A percentile compares a stretch with the other conserved stretches of the same genome.
Evolutionary conservation across 2,329 filamentous ascomycete species (phyloP).

Genomic region (Cordyceps cateniannulata): DNA sequence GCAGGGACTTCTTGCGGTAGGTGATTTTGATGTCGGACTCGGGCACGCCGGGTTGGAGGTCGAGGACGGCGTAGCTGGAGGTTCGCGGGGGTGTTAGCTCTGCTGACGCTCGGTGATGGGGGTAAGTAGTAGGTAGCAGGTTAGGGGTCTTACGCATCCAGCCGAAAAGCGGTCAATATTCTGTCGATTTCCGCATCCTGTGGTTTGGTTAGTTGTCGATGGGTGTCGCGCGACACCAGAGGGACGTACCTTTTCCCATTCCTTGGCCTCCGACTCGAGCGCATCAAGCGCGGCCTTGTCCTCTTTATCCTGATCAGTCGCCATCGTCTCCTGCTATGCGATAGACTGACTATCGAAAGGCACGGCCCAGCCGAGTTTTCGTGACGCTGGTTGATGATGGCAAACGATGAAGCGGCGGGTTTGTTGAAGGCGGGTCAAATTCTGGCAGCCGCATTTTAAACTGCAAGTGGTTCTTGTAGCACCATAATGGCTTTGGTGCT

Average conservation of each 20-base stretch:
- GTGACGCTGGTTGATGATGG: not conserved
- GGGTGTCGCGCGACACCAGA: not conserved
- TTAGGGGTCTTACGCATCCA: conserved; percentile 46
- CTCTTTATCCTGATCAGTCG: conserved; percentile 36
- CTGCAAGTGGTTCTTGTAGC: not conserved
- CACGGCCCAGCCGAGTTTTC: not conserved
- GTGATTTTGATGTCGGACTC: conserved; percentile 92
- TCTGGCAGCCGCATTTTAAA: not conserved
- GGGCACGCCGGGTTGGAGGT: conserved; percentile 88
- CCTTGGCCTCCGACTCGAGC: conserved; percentile 78
- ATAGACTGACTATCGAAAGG: conserved; percentile 6
- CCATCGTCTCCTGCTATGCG: conserved; percentile 26
- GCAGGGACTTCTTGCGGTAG: conserved; percentile 96
- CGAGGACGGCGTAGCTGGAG: conserved; percentile 79
- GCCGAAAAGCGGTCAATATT: conserved; percentile 83
- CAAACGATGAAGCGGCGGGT: not conserved
- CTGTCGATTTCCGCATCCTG: conserved; percentile 94
- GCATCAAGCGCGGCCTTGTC: conserved; percentile 73
- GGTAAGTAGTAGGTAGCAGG: not conserved
- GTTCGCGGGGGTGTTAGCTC: not conserved
- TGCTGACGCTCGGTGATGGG: not conserved
- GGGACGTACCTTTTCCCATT: conserved; percentile 71
- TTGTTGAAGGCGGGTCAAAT: not conserved
- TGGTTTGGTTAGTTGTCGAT: not conserved
- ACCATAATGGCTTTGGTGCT: not conserved